A percentile compares a stretch with the other conserved stretches of the same genome.
These are phyloP conservation scores for Euryodendron excelsum DNA, from an alignment of 148 eudicot genomes.

Conservation along the genomic window DNA sequence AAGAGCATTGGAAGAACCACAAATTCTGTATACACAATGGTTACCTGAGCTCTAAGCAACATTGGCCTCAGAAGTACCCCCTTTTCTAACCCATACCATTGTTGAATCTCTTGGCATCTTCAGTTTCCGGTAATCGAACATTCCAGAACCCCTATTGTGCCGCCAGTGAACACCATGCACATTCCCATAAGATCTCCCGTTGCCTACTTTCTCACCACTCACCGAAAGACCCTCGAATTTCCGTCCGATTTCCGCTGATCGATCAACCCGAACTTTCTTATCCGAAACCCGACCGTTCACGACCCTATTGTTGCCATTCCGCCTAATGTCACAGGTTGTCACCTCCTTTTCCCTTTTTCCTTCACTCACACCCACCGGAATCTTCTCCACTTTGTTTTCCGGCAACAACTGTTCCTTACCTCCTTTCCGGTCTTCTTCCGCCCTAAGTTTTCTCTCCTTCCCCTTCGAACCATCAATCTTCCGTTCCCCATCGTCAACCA, in stretches of 20 bases:
- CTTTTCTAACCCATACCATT: constrained; percentile 34
- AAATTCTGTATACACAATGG: neutral
- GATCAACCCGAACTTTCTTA: neutral
- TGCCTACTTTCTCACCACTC: neutral
- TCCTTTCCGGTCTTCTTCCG: neutral
- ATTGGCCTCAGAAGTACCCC: constrained; percentile 9
- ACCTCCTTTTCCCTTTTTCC: neutral
- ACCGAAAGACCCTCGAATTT: neutral
- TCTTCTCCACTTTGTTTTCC: neutral
- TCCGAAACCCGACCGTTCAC: neutral
- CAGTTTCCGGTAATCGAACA: neutral
- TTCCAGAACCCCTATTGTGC: neutral
- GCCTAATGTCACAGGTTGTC: neutral
- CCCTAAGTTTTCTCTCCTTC: neutral
- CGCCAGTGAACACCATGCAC: no score
- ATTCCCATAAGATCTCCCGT: neutral
- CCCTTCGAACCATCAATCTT: neutral
- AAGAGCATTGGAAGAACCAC: neutral
- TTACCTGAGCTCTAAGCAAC: constrained; percentile 10
- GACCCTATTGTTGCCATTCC: neutral
- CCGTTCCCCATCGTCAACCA: neutral
- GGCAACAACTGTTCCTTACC: neutral
- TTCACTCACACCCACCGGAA: neutral
- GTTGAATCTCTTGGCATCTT: constrained; percentile 8
- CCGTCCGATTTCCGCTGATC: constrained; percentile 1